Conservation (phyloP, 2,329 filamentous ascomycete genomes). For the Fusarium nygamai region DNA sequence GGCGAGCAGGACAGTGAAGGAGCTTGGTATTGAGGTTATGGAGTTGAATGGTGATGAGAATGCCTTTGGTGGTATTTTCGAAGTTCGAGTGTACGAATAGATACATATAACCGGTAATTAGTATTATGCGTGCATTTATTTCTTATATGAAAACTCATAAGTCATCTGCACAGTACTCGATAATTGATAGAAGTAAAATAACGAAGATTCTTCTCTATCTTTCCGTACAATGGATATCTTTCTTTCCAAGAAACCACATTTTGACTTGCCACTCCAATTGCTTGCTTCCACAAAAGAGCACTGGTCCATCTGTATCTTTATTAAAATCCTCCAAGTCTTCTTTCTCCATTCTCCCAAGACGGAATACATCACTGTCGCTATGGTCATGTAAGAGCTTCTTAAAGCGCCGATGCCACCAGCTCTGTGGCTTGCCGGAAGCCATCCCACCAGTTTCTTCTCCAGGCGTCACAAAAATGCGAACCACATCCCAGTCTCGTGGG, state of each 20-base stretch:
- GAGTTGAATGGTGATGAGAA: background rate
- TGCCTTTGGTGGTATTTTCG: conserved; percentile 2
- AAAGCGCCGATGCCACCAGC: conserved; percentile 3
- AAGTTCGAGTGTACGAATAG: conserved; percentile 2
- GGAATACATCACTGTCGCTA: background rate
- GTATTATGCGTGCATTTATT: fast-evolving
- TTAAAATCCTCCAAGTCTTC: background rate
- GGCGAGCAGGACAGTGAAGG: background rate
- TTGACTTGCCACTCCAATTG: conserved; percentile 16
- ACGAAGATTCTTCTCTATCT: background rate
- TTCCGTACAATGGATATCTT: background rate
- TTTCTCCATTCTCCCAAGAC: background rate
- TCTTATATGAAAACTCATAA: background rate
- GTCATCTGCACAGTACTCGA: background rate
- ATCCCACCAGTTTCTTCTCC: background rate
- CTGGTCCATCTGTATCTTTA: fast-evolving
- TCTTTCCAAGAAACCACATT: conserved; percentile 3
- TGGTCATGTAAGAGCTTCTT: background rate
- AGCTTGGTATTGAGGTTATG: conserved; percentile 1
- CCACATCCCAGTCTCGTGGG: background rate
- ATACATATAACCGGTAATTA: fast-evolving
- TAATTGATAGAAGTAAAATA: background rate
- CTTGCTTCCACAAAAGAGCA: conserved; percentile 7
- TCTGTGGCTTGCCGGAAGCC: background rate
- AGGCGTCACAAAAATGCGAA: background rate